Conservation (phyloP, 2,329 filamentous ascomycete species). For the Colletotrichum lini region DNA sequence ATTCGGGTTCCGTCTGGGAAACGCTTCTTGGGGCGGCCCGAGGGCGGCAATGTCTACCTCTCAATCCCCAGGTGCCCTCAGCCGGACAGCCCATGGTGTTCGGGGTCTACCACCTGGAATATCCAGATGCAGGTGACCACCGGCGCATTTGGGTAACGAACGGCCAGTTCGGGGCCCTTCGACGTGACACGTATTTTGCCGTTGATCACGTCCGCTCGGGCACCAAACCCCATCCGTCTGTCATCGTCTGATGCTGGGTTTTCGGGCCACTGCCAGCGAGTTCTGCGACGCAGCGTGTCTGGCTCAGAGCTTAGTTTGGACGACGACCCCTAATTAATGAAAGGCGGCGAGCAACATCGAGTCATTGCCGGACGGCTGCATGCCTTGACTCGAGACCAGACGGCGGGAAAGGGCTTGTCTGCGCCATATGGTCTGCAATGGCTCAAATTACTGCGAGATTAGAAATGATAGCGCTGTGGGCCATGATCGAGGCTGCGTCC, state of each 20-base stretch:
- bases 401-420: conserved; percentile 5
- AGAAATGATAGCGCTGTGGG: neutral
- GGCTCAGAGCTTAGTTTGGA: conserved; percentile 26
- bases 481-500: neutral
- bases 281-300: conserved; percentile 27
- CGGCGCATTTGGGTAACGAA: neutral
- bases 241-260: conserved; percentile 17
- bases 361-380: conserved; percentile 16
- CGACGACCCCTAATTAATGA: conserved; percentile 6
- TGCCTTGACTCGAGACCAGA: conserved; percentile 24
- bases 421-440: neutral
- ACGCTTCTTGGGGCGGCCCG: too few species aligned
- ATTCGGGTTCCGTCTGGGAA: too few species aligned
- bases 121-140: neutral
- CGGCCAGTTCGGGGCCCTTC: neutral
- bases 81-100: neutral
- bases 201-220: neutral
- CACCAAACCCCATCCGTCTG: neutral
- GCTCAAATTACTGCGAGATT: neutral
- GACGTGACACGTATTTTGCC: neutral
- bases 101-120: neutral
- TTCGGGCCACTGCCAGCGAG: conserved; percentile 19
- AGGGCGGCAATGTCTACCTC: neutral
- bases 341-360: conserved; percentile 5
- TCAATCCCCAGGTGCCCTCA: neutral